Evolutionary conservation across 2,329 filamentous ascomycete genomes (phyloP).

Genomic region (Botrytis byssoidea): DNA sequence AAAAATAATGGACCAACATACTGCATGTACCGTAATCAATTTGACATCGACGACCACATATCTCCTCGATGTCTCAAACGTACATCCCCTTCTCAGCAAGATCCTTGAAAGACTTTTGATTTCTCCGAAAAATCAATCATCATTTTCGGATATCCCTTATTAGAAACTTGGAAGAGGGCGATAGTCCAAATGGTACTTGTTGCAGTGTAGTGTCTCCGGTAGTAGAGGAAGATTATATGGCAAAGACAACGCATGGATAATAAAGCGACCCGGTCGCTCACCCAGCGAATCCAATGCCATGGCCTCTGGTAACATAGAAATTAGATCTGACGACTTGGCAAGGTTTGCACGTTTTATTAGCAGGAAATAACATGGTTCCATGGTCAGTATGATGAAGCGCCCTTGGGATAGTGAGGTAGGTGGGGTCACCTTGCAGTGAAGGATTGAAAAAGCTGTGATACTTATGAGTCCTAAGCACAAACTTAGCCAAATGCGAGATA

Average conservation of each 20-base stretch:
- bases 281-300: slow-evolving; percentile 29
- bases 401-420: not conserved
- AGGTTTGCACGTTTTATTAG: slow-evolving; percentile 27
- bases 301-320: slow-evolving; percentile 25
- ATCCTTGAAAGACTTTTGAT: not conserved
- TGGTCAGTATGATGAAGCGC: slow-evolving; percentile 15
- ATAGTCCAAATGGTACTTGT: slow-evolving; percentile 5
- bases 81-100: not conserved
- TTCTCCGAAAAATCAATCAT: not conserved
- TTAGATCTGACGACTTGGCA: slow-evolving; percentile 28
- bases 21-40: not conserved
- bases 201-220: slow-evolving; percentile 6
- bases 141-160: not conserved
- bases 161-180: not conserved
- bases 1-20: not conserved
- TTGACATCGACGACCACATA: not conserved
- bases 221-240: slow-evolving; percentile 8
- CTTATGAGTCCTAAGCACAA: slow-evolving; percentile 18
- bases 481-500: slow-evolving; percentile 19
- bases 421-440: slow-evolving; percentile 18
- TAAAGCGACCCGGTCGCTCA: slow-evolving; percentile 15
- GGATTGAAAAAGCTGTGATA: slow-evolving; percentile 21
- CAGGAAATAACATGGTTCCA: slow-evolving; percentile 2
- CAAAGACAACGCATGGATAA: slow-evolving; percentile 21
- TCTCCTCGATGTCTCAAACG: not conserved